Conservation (phyloP, 2,329 filamentous ascomycete species). For the Colletotrichum chrysophilum region DNA sequence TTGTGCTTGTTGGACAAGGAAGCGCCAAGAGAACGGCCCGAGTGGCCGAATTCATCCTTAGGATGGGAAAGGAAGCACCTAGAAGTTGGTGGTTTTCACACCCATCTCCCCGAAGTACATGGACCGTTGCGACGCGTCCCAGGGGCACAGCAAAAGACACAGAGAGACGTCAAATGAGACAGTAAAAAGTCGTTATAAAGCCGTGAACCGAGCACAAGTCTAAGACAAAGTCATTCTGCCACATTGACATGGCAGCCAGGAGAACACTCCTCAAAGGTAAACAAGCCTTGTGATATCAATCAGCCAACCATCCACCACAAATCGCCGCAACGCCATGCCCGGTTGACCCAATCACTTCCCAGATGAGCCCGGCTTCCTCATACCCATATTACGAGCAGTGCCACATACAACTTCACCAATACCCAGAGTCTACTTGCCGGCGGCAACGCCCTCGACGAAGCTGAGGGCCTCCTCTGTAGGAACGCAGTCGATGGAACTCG, state of each 20-base stretch:
- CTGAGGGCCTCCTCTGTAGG: slow-evolving; percentile 85
- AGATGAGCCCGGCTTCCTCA: neutral
- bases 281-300: slow-evolving; percentile 16
- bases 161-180: neutral
- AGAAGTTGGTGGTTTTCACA: neutral
- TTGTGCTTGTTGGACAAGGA: neutral
- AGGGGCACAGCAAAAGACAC: neutral
- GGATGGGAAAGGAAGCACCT: neutral
- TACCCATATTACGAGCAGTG: neutral
- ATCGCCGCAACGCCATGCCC: slow-evolving; percentile 21
- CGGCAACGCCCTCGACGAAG: slow-evolving; percentile 85
- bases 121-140: neutral
- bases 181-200: neutral
- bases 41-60: neutral
- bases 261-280: neutral
- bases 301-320: slow-evolving; percentile 7
- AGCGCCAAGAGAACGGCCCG: neutral
- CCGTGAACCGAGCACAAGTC: neutral
- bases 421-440: slow-evolving; percentile 5
- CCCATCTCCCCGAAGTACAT: neutral
- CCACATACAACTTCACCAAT: neutral
- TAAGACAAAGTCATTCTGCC: neutral
- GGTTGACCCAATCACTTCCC: neutral
- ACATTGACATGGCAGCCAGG: neutral
- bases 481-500: slow-evolving; percentile 91